Percentiles rank a stretch among this genome's conserved stretches.
Evolutionary conservation across 148 eudicot genomes (phyloP).

Genomic region (Dianthus caryophyllus): DNA sequence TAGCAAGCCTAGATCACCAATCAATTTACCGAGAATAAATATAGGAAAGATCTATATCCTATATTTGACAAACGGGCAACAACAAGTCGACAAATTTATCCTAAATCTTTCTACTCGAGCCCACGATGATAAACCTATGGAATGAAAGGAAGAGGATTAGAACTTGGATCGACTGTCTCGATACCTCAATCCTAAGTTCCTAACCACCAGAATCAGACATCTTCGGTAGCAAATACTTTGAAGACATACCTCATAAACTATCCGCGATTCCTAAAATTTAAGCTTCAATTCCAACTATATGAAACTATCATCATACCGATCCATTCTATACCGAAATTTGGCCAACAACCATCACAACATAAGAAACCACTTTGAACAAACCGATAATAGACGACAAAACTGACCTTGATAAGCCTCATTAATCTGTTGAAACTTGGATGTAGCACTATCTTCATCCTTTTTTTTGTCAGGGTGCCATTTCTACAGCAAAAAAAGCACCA

Average conservation of each 20-base stretch:
- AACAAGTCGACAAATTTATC: no score
- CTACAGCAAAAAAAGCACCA: constrained; percentile 35
- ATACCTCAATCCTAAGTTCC: no score
- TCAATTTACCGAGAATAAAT: no score
- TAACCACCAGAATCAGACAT: no score
- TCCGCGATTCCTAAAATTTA: neutral
- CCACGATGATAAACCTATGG: no score
- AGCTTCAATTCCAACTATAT: neutral
- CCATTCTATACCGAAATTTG: neutral
- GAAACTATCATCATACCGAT: neutral
- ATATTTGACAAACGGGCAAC: no score
- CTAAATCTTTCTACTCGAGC: no score
- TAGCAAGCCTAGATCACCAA: no score
- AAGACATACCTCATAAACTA: neutral
- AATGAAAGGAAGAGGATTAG: no score
- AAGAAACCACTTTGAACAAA: neutral
- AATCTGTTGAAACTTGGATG: constrained; percentile 86
- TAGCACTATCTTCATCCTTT: constrained; percentile 50
- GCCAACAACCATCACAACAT: neutral
- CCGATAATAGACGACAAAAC: constrained; percentile 6
- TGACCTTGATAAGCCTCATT: constrained; percentile 92
- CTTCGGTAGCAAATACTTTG: no score
- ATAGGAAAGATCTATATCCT: no score
- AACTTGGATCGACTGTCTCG: no score
- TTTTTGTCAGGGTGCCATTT: constrained; percentile 98